Percentiles rank a stretch among this genome's conserved stretches.
These are phyloP conservation scores for Talaromyces funiculosus DNA, from an alignment of 2,329 filamentous ascomycete genomes.

Conservation along the genomic window DNA sequence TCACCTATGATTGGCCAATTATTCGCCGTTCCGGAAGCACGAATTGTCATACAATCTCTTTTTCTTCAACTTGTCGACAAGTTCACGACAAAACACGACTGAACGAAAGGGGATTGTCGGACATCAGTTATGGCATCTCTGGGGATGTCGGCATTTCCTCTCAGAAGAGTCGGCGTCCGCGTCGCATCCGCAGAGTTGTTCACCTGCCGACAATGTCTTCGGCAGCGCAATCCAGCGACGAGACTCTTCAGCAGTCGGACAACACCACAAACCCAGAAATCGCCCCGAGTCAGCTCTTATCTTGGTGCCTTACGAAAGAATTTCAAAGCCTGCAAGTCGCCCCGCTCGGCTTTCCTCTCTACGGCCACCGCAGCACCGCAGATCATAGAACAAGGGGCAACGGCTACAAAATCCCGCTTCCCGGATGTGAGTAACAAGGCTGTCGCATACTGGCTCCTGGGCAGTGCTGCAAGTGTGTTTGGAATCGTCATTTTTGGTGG, in stretches of 20 bases:
- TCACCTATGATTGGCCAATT: conserved; percentile 11
- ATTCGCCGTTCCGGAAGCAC: neutral
- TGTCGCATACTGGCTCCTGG: conserved; percentile 89
- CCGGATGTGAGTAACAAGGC: conserved; percentile 63
- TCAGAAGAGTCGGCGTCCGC: conserved; percentile 30
- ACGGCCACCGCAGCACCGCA: conserved; percentile 15
- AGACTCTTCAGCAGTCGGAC: conserved; percentile 30
- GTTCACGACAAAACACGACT: neutral
- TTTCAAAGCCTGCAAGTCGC: conserved; percentile 2
- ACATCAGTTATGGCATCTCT: conserved; percentile 28
- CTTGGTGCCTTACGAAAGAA: conserved; percentile 20
- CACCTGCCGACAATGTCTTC: conserved; percentile 39
- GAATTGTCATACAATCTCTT: neutral
- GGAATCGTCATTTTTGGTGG: conserved; percentile 95
- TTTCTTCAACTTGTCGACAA: neutral
- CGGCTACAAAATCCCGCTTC: conserved; percentile 34
- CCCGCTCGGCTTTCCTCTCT: conserved; percentile 2
- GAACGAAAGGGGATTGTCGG: neutral
- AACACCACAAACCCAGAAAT: conserved; percentile 18
- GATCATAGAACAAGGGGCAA: conserved; percentile 20
- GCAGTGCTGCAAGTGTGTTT: conserved; percentile 87
- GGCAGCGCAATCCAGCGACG: conserved; percentile 25
- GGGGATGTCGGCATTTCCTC: conserved; percentile 26
- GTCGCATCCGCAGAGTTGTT: conserved; percentile 35
- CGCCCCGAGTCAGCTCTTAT: conserved; percentile 26